These are phyloP conservation scores for Xylariaceae sp. DNA, from an alignment of 2,329 filamentous ascomycete species.

Conservation along the genomic window DNA sequence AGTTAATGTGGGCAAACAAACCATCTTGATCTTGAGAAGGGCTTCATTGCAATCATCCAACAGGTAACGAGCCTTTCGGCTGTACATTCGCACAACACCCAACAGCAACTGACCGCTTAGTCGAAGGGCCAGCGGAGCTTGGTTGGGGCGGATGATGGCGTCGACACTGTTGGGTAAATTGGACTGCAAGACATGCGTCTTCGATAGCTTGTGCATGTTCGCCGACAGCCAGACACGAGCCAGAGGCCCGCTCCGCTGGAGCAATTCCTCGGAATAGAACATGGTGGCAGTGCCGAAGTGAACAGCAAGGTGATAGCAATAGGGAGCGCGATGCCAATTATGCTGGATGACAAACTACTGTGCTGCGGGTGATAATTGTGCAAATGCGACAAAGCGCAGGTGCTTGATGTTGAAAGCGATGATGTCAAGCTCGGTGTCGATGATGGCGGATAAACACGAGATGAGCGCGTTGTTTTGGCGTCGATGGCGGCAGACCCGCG, in stretches of 20 bases:
- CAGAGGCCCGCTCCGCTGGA: slow-evolving; percentile 94
- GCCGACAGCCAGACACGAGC: slow-evolving; percentile 97
- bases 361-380: slow-evolving; percentile 8
- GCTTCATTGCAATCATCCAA: slow-evolving; percentile 97
- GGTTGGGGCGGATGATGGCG: slow-evolving; percentile 86
- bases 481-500: slow-evolving; percentile 22
- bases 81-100: slow-evolving; percentile 96
- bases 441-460: slow-evolving; percentile 25
- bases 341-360: slow-evolving; percentile 10
- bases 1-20: slow-evolving; percentile 34
- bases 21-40: slow-evolving; percentile 97
- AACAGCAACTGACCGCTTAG: slow-evolving; percentile 90
- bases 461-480: slow-evolving; percentile 29
- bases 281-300: slow-evolving; percentile 46
- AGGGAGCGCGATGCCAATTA: background rate
- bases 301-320: background rate
- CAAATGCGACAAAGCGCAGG: slow-evolving; percentile 22
- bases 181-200: slow-evolving; percentile 89
- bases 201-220: slow-evolving; percentile 97
- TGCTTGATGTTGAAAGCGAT: slow-evolving; percentile 1
- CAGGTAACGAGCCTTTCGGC: slow-evolving; percentile 91
- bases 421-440: slow-evolving; percentile 11
- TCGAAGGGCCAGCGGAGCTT: slow-evolving; percentile 91
- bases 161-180: slow-evolving; percentile 93
- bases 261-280: slow-evolving; percentile 96